Evolutionary conservation across 2,329 filamentous ascomycete species (phyloP).

Genomic region (Lasiodiplodia citricola): DNA sequence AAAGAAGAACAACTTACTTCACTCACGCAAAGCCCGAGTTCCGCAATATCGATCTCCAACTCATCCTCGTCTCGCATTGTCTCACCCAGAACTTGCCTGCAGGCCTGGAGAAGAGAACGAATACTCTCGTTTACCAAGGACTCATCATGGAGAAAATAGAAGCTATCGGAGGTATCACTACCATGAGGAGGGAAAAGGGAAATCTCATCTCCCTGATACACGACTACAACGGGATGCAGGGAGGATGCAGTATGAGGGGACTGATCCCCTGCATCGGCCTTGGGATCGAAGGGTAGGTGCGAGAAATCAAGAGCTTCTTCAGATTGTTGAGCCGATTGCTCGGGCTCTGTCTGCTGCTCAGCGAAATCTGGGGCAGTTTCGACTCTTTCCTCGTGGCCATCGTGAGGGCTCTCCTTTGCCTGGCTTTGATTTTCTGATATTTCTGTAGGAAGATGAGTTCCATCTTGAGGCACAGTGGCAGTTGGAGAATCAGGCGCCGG

Average conservation of each 20-base stretch:
- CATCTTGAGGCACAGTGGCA: not conserved
- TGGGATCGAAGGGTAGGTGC: conserved; percentile 11
- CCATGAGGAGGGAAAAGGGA: conserved; percentile 63
- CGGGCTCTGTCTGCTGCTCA: not conserved
- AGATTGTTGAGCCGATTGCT: not conserved
- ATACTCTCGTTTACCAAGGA: conserved; percentile 59
- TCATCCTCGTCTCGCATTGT: conserved; percentile 63
- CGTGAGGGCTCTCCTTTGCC: not conserved
- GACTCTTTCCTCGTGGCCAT: conserved; percentile 4
- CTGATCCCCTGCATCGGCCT: not conserved
- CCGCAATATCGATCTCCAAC: conserved; percentile 60
- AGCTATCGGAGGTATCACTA: conserved; percentile 59
- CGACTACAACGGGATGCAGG: conserved; percentile 40
- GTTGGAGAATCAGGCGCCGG: not conserved
- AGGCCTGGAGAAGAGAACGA: conserved; percentile 61
- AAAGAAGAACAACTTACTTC: conserved; percentile 55
- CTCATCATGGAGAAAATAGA: conserved; percentile 63
- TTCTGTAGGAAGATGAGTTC: not conserved
- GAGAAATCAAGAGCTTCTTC: conserved; percentile 11
- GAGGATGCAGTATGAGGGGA: not conserved
- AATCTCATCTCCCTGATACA: conserved; percentile 62
- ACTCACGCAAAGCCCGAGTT: conserved; percentile 60
- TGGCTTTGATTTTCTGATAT: not conserved
- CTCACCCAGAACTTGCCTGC: conserved; percentile 60
- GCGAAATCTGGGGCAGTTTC: not conserved